A percentile compares a stretch with the other conserved stretches of the same genome.
These are phyloP conservation scores for Venturia nashicola DNA, from an alignment of 2,329 filamentous ascomycete species.

Conservation along the genomic window DNA sequence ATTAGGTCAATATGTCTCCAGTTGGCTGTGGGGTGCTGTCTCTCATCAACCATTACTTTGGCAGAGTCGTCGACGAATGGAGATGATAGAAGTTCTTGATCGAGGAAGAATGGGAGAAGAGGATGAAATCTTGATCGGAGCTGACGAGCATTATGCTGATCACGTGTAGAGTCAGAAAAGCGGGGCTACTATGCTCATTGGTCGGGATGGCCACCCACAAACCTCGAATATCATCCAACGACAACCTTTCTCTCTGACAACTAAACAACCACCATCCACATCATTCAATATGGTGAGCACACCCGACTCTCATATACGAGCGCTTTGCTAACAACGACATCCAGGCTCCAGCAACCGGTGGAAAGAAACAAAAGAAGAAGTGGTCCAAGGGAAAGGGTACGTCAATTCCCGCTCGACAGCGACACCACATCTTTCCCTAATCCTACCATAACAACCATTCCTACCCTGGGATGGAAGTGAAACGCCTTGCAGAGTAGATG, in stretches of 20 bases:
- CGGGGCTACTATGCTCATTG: background rate
- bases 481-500: background rate
- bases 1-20: too few relatives aligned
- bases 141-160: too few relatives aligned
- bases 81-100: too few relatives aligned
- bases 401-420: conserved; percentile 19
- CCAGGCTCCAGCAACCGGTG: conserved; percentile 47
- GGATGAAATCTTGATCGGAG: too few relatives aligned
- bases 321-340: background rate
- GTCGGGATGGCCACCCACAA: background rate
- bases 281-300: conserved; percentile 30
- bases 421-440: conserved; percentile 6
- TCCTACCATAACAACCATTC: conserved; percentile 11
- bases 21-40: too few relatives aligned
- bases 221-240: background rate
- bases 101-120: too few relatives aligned
- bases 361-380: conserved; percentile 77
- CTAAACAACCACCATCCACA: conserved; percentile 20
- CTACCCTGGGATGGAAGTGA: background rate
- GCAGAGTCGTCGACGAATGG: too few relatives aligned
- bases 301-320: background rate
- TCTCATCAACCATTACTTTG: too few relatives aligned
- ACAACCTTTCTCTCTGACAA: background rate
- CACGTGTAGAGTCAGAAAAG: background rate
- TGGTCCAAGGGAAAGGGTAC: conserved; percentile 54